phyloP scores from a whole-genome alignment of 2,329 filamentous ascomycete genomes.

The Achaetomium macrosporum region DNA sequence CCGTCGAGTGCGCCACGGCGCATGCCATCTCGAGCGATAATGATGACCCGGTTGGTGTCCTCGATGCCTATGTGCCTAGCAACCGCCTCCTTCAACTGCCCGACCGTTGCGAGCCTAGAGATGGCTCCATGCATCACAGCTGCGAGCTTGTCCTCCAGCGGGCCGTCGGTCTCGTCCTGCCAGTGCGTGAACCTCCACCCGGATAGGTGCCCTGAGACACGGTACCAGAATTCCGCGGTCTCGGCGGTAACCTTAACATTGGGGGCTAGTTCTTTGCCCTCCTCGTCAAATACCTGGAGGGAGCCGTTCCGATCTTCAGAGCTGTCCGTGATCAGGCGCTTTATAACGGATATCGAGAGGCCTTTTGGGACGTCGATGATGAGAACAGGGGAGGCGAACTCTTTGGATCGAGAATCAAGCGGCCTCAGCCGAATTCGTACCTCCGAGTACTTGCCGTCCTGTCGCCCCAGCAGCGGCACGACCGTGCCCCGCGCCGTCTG shows the following conservation, averaged over 20 bases:
- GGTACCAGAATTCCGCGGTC: slow-evolving; percentile 19
- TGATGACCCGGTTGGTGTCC: slow-evolving; percentile 27
- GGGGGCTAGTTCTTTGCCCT: slow-evolving; percentile 8
- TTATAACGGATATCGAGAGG: slow-evolving; percentile 7
- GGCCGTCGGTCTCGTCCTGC: neutral
- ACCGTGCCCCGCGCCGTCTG: too few species aligned
- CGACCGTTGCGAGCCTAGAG: slow-evolving; percentile 26
- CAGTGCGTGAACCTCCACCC: slow-evolving; percentile 18
- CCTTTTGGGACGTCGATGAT: neutral
- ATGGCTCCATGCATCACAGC: slow-evolving; percentile 18
- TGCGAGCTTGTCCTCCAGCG: slow-evolving; percentile 10
- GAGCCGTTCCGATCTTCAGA: slow-evolving; percentile 1
- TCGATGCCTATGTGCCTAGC: slow-evolving; percentile 24
- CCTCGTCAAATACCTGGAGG: slow-evolving; percentile 15
- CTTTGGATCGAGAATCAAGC: neutral
- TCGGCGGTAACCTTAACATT: neutral
- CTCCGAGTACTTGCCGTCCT: too few species aligned
- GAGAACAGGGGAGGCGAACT: neutral
- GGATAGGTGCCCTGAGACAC: slow-evolving; percentile 1
- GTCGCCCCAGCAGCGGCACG: neutral
- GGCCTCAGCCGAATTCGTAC: neutral
- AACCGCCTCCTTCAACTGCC: slow-evolving; percentile 24
- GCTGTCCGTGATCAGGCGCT: slow-evolving; percentile 2
- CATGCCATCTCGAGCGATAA: slow-evolving; percentile 29
- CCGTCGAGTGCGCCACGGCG: slow-evolving; percentile 29